Conservation (phyloP, 768 basidiomycete species). For the Mycena leptocephala region DNA sequence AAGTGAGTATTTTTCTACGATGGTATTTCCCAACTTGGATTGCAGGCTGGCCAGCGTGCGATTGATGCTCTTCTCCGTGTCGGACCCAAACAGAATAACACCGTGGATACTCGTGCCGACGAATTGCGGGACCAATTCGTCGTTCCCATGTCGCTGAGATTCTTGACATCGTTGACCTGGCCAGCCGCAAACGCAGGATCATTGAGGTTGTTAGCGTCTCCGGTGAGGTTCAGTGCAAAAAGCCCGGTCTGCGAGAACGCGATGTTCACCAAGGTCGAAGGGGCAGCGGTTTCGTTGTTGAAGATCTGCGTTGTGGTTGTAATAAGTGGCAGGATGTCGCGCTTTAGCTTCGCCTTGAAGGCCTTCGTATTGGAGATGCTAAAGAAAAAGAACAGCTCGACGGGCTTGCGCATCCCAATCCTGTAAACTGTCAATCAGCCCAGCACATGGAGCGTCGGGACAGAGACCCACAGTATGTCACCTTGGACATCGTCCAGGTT, state of each 20-base stretch:
- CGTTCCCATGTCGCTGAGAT: not conserved
- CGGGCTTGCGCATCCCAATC: slow-evolving; percentile 34
- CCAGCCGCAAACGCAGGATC: not conserved
- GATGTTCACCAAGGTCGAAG: not conserved
- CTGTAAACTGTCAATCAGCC: not conserved
- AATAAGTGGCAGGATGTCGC: not conserved
- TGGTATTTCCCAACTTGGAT: slow-evolving; percentile 17
- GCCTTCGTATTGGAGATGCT: not conserved
- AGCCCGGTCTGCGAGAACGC: slow-evolving; percentile 14
- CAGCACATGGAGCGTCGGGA: not conserved
- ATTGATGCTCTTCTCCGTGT: not conserved
- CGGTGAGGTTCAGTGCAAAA: not conserved
- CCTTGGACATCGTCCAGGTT: not conserved
- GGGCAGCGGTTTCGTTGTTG: not conserved
- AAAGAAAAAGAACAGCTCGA: slow-evolving; percentile 31
- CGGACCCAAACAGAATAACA: not conserved
- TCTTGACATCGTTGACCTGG: not conserved
- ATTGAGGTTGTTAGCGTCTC: not conserved
- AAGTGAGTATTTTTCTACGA: slow-evolving; percentile 30
- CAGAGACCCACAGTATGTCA: not conserved
- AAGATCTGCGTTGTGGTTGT: slow-evolving; percentile 1
- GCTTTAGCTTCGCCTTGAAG: not conserved
- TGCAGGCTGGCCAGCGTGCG: slow-evolving; percentile 9
- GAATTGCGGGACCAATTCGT: not conserved
- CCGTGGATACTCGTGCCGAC: slow-evolving; percentile 6